Conservation (phyloP, 805 yeast genomes). For the Yarrowia sp. region DNA sequence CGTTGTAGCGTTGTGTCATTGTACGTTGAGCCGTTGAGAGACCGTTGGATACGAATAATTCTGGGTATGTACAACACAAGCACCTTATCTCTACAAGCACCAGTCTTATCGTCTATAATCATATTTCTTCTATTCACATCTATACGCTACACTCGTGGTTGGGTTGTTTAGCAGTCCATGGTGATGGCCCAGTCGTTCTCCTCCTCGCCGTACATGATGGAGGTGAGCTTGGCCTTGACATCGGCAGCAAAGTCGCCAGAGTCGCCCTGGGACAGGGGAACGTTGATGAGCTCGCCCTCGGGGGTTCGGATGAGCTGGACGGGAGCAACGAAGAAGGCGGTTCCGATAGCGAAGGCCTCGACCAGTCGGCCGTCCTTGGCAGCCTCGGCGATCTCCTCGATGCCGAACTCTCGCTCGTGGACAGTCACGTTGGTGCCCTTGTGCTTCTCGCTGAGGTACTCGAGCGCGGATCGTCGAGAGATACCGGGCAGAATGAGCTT, state of each 20-base stretch:
- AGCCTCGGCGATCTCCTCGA: conserved; percentile 73
- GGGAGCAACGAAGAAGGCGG: conserved; percentile 96
- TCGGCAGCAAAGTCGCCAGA: conserved; percentile 19
- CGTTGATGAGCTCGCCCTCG: conserved; percentile 21
- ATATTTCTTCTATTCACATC: background rate
- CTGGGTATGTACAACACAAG: too few species aligned
- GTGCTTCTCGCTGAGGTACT: conserved; percentile 72
- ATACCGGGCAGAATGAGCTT: conserved; percentile 90
- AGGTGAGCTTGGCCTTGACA: conserved; percentile 17
- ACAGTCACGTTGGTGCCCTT: conserved; percentile 76
- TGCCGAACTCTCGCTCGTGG: conserved; percentile 79
- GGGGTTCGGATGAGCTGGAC: conserved; percentile 60
- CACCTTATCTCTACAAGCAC: too few species aligned
- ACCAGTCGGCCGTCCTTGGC: conserved; percentile 77
- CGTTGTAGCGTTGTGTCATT: too few species aligned
- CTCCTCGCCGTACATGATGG: conserved; percentile 26
- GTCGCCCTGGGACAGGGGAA: conserved; percentile 18
- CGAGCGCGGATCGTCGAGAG: conserved; percentile 83
- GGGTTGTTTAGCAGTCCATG: background rate
- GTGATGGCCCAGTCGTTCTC: conserved; percentile 21
- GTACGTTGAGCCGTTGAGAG: too few species aligned
- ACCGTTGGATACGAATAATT: too few species aligned
- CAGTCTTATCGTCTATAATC: too few species aligned
- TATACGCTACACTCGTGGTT: background rate
- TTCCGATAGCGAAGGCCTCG: conserved; percentile 96